Base-by-base conservation (phyloP, 345 rosid species). In the Viola odorata region DNA sequence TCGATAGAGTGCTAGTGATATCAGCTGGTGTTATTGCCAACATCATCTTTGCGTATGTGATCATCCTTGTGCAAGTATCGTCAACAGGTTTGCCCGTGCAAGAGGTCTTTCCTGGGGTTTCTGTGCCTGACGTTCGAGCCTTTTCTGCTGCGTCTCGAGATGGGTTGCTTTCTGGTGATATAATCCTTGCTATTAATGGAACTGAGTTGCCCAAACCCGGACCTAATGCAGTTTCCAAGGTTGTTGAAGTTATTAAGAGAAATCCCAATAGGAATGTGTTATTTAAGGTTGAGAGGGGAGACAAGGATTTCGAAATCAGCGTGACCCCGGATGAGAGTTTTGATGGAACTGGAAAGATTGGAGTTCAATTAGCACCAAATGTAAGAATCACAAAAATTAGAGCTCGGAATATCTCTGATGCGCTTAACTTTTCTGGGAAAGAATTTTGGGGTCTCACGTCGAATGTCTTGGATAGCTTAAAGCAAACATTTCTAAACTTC, bases 1-100 rank as follows among this genome's bases (percentile, higher is more conserved):
- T 90, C 60, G 99, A 92, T 73, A 79, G 99, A 54, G 76, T 75
- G 3, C 73, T 89, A 42, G 98, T 92, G 8, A 82, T 92, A 15
- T 92, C 98, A 12, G 97, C 98, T 50, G 98, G 98, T 45, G 87
- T 92, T 40, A 53, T 89, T 51, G 98, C 98, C 37, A 92, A 92
- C 70, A 82, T 86, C 12, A 72, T 89, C 41, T 94, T 94, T 72
- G 97, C 97, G 3, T 89, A 84, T 55, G 72, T 74, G 2, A 86
- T 94, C 10, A 86, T 87, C 58, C 82, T 94, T 73, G 78, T 67
- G 54, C 97, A 94, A 86, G 97, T 94, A 6, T 39, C 79, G 36
- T 86, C 91, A 4, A 89, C 85, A 72, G 99, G 99, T 68, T 82
- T 94, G 72, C 95, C 97, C 6, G 91, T 92, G 10, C 98, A 92